phyloP scores from a whole-genome alignment of 345 rosid genomes.

The Mallotus nudiflorus region DNA sequence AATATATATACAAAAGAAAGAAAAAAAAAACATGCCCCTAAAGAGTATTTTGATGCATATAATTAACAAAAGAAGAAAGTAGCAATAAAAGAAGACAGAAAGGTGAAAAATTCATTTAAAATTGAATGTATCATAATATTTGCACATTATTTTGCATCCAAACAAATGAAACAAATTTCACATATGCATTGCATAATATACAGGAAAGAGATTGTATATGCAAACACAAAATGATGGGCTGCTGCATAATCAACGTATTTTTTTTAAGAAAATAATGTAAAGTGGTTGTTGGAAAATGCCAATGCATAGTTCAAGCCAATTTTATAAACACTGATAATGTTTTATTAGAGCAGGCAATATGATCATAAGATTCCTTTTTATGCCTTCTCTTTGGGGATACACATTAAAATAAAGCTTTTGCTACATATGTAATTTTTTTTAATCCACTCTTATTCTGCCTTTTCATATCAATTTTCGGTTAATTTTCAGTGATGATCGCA shows the following conservation, averaged over 20 bases:
- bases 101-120: not conserved
- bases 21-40: constrained; percentile 9
- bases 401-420: not conserved
- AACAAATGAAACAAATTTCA: constrained; percentile 21
- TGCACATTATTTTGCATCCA: constrained; percentile 6
- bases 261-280: not conserved
- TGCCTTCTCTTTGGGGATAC: constrained; percentile 9
- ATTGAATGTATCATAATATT: not conserved
- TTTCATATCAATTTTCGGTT: too few species aligned
- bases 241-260: constrained; percentile 9
- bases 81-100: constrained; percentile 10
- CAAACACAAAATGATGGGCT: constrained; percentile 4
- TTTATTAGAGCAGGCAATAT: constrained; percentile 18
- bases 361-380: constrained; percentile 3
- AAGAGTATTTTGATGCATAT: constrained; percentile 16
- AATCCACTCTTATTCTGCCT: too few species aligned
- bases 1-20: too few species aligned
- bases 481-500: too few species aligned
- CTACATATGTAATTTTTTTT: too few species aligned
- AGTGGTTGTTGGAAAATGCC: constrained; percentile 23
- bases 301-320: constrained; percentile 11
- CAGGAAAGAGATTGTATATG: not conserved
- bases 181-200: constrained; percentile 2
- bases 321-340: constrained; percentile 10
- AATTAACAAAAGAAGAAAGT: not conserved